Conservation (phyloP, 768 basidiomycete genomes). For the Rhizopogon salebrosus region DNA sequence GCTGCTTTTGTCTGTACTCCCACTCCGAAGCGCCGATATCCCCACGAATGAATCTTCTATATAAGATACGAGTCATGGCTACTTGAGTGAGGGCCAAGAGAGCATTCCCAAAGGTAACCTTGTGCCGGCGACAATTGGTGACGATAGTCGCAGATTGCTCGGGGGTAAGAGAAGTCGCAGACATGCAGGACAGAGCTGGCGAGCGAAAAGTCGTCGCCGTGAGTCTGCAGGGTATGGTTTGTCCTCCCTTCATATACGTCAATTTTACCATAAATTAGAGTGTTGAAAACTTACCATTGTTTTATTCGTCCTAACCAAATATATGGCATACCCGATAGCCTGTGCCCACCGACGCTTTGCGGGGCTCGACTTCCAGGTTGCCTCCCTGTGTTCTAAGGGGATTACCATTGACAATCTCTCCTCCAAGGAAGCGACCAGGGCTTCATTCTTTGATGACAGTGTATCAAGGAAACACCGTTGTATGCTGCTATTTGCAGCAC, state of each 20-base stretch:
- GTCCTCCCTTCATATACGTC: constrained; percentile 42
- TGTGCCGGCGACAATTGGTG: constrained; percentile 34
- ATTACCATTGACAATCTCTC: constrained; percentile 37
- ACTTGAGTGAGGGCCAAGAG: constrained; percentile 47
- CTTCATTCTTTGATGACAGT: constrained; percentile 17
- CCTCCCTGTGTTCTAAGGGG: constrained; percentile 33
- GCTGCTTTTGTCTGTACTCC: constrained; percentile 43
- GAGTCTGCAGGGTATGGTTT: constrained; percentile 44
- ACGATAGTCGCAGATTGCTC: constrained; percentile 28
- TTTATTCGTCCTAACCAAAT: constrained; percentile 26
- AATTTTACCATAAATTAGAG: background rate
- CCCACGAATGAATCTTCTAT: constrained; percentile 40
- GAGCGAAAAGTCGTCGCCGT: constrained; percentile 29
- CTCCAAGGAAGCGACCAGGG: constrained; percentile 22
- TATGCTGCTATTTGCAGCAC: constrained; percentile 36
- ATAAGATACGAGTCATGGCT: constrained; percentile 46
- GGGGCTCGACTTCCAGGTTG: constrained; percentile 24
- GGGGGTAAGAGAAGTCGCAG: constrained; percentile 19
- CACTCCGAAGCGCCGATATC: constrained; percentile 48
- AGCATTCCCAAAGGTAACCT: constrained; percentile 47
- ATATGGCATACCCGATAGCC: constrained; percentile 37
- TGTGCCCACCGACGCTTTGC: constrained; percentile 41
- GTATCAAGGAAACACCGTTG: constrained; percentile 41
- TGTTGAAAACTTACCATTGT: constrained; percentile 27
- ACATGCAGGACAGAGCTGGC: constrained; percentile 31